phyloP scores from a whole-genome alignment of 495 filamentous ascomycete species.

The Diplogelasinospora grovesii region DNA sequence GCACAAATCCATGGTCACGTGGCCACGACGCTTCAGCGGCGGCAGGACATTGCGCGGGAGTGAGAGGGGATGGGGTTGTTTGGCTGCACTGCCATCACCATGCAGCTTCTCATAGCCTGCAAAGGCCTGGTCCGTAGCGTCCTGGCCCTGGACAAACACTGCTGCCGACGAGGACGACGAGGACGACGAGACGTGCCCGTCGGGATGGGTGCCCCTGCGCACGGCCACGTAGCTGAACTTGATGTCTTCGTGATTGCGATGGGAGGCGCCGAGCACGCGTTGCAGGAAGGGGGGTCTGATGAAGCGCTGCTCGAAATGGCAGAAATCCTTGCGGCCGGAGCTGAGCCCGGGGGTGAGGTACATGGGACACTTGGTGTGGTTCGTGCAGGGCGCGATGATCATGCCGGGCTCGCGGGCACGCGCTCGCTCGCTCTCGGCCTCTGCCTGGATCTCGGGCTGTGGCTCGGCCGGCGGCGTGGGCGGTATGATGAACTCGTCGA shows the following conservation, averaged over 20 bases:
- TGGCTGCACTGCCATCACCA: too few species aligned
- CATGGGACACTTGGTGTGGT: slow-evolving; percentile 83
- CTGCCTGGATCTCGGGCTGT: slow-evolving; percentile 21
- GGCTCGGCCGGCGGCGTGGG: slow-evolving; percentile 47
- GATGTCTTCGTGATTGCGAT: slow-evolving; percentile 84
- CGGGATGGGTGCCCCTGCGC: slow-evolving; percentile 56
- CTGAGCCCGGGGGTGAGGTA: slow-evolving; percentile 62
- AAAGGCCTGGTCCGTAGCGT: slow-evolving; percentile 30
- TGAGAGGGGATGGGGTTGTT: slow-evolving; percentile 57
- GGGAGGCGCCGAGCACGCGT: slow-evolving; percentile 57
- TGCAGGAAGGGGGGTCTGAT: slow-evolving; percentile 79
- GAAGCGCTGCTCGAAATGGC: slow-evolving; percentile 84
- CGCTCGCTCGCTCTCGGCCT: slow-evolving; percentile 17
- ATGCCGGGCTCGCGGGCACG: slow-evolving; percentile 61
- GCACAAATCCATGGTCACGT: slow-evolving; percentile 86
- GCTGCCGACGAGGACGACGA: background rate
- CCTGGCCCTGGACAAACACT: slow-evolving; percentile 15
- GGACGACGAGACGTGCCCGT: slow-evolving; percentile 26
- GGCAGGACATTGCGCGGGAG: slow-evolving; percentile 73
- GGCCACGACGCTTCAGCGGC: slow-evolving; percentile 78
- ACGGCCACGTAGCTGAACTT: slow-evolving; percentile 83
- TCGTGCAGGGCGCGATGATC: slow-evolving; percentile 95
- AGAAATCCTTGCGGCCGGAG: slow-evolving; percentile 76
- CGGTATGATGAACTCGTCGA: slow-evolving; percentile 67
- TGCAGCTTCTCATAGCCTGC: slow-evolving; percentile 31